phyloP scores from a whole-genome alignment of 495 filamentous ascomycete genomes.

The Neurospora sp. region DNA sequence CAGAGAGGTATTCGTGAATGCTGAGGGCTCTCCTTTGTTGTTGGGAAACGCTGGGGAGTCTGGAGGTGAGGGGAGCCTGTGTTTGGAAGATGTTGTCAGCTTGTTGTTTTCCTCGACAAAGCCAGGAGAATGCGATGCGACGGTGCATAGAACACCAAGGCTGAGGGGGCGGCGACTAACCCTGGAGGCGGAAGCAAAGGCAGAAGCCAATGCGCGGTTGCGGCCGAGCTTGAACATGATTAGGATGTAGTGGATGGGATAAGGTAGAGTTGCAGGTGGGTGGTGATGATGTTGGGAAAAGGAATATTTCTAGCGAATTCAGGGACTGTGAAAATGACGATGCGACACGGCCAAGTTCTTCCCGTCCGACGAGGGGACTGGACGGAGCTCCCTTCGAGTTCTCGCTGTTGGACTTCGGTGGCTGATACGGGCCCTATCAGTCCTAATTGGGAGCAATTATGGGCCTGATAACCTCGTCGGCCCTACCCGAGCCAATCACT shows the following conservation, averaged over 20 bases:
- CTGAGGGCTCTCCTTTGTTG: slow-evolving; percentile 77
- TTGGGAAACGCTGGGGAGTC: slow-evolving; percentile 35
- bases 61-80: slow-evolving; percentile 30
- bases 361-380: background rate
- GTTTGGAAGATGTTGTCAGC: slow-evolving; percentile 2
- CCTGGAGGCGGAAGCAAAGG: slow-evolving; percentile 35
- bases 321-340: background rate
- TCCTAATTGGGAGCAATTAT: background rate
- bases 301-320: background rate
- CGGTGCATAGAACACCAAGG: background rate
- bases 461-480: background rate
- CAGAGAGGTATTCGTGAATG: slow-evolving; percentile 95
- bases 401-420: background rate
- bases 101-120: background rate
- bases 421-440: background rate
- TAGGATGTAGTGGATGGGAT: slow-evolving; percentile 8
- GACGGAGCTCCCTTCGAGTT: background rate
- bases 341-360: background rate
- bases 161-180: slow-evolving; percentile 15
- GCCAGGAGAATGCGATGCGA: background rate
- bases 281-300: background rate
- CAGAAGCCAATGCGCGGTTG: slow-evolving; percentile 38
- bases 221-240: slow-evolving; percentile 40
- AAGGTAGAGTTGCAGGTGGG: background rate
- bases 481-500: background rate